Conservation (phyloP, 495 filamentous ascomycete genomes). For the Neurospora sp. region DNA sequence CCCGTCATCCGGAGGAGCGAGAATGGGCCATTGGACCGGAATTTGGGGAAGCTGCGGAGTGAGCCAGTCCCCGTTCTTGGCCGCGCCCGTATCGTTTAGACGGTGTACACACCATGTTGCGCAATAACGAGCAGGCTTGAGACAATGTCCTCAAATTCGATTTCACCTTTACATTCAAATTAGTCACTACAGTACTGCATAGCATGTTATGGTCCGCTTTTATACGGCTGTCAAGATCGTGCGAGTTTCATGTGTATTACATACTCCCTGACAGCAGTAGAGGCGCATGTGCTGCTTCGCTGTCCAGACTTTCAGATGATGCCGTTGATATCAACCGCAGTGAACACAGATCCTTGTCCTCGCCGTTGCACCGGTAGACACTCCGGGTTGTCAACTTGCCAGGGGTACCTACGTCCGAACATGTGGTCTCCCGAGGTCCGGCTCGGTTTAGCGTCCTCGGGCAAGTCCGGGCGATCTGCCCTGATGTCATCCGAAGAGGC, state of each 20-base stretch:
- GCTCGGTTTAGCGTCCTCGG: conserved; percentile 13
- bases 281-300: neutral
- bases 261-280: neutral
- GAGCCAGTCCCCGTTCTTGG: neutral
- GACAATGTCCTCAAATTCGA: neutral
- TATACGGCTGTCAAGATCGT: neutral
- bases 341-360: neutral
- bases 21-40: neutral
- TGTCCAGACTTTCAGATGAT: neutral
- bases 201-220: neutral
- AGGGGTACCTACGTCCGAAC: conserved; percentile 2
- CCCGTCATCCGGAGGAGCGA: neutral
- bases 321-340: neutral
- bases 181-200: neutral
- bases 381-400: neutral
- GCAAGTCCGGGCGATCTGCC: conserved; percentile 11
- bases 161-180: neutral
- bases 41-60: neutral
- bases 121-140: neutral
- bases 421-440: conserved; percentile 19
- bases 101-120: neutral
- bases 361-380: neutral
- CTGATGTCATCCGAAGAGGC: conserved; percentile 4
- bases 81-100: neutral
- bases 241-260: neutral